A percentile compares a stretch with the other conserved stretches of the same genome.
Conservation (phyloP, 805 yeast species). For the Maudiozyma saulgeensis region DNA sequence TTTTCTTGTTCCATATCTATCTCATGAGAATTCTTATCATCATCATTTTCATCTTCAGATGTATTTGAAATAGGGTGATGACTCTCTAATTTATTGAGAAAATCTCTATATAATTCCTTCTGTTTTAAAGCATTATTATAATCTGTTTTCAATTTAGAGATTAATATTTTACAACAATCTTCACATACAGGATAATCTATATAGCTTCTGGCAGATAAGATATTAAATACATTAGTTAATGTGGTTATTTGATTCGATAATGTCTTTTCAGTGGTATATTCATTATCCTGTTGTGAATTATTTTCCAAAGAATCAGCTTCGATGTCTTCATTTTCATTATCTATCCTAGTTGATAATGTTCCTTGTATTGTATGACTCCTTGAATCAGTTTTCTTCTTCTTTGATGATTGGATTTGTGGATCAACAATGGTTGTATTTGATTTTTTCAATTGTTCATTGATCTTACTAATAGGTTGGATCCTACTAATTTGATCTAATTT, state of each 20-base stretch:
- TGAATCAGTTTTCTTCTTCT: conserved; percentile 4
- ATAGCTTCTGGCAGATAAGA: conserved; percentile 61
- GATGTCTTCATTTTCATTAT: conserved; percentile 9
- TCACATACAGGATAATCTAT: conserved; percentile 81
- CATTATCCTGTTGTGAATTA: conserved; percentile 2
- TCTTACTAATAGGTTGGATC: conserved; percentile 14
- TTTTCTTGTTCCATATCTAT: conserved; percentile 20
- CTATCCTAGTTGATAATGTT: neutral
- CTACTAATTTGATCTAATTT: conserved; percentile 14
- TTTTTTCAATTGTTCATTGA: conserved; percentile 20
- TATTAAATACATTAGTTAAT: conserved; percentile 57
- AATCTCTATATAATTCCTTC: conserved; percentile 66
- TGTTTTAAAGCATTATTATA: conserved; percentile 69
- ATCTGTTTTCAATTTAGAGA: conserved; percentile 54
- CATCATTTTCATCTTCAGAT: neutral
- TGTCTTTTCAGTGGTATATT: conserved; percentile 17
- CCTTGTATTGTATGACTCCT: neutral
- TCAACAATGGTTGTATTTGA: conserved; percentile 11
- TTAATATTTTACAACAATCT: conserved; percentile 66
- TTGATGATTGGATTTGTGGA: conserved; percentile 8
- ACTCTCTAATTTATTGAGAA: conserved; percentile 57
- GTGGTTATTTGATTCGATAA: conserved; percentile 44
- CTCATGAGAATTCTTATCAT: neutral
- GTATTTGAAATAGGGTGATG: conserved; percentile 28
- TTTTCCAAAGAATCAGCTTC: conserved; percentile 20